A percentile compares a stretch with the other conserved stretches of the same genome.
Conservation (phyloP, 176 grass and related monocot species). For the Avena atlantica region DNA sequence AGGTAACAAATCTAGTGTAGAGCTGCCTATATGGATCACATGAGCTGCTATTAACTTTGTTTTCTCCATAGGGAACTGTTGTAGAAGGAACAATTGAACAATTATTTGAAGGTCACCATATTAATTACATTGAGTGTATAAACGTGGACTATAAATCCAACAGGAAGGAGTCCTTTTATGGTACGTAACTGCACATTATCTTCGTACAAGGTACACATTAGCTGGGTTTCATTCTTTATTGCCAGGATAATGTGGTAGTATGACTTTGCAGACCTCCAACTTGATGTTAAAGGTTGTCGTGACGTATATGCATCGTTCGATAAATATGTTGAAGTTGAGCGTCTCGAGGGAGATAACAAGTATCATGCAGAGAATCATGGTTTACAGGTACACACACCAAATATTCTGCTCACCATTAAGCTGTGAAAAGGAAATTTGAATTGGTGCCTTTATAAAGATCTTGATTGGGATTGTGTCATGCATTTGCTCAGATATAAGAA, state of each 20-base stretch:
- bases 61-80: conserved; percentile 77
- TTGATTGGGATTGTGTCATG: conserved; percentile 17
- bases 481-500: conserved; percentile 6
- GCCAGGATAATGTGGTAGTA: conserved; percentile 21
- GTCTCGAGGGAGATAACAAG: conserved; percentile 91
- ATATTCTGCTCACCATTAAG: conserved; percentile 2
- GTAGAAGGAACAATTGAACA: conserved; percentile 88
- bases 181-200: conserved; percentile 41
- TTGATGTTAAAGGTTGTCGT: conserved; percentile 90
- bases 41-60: conserved; percentile 41
- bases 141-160: conserved; percentile 91
- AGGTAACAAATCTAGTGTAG: conserved; percentile 54
- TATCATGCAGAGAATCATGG: conserved; percentile 88
- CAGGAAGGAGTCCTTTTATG: conserved; percentile 95
- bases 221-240: conserved; percentile 29
- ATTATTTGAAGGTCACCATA: conserved; percentile 96
- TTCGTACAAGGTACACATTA: conserved; percentile 44
- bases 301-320: conserved; percentile 90
- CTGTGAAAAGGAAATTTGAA: conserved; percentile 10
- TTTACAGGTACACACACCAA: conserved; percentile 61
- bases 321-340: conserved; percentile 98
- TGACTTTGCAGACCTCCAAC: conserved; percentile 78
- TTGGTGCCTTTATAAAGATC: conserved; percentile 19
- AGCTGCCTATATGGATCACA: conserved; percentile 25
- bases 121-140: conserved; percentile 96